Evolutionary conservation across 2,329 filamentous ascomycete genomes (phyloP).

Genomic region (Penicillium sp.): DNA sequence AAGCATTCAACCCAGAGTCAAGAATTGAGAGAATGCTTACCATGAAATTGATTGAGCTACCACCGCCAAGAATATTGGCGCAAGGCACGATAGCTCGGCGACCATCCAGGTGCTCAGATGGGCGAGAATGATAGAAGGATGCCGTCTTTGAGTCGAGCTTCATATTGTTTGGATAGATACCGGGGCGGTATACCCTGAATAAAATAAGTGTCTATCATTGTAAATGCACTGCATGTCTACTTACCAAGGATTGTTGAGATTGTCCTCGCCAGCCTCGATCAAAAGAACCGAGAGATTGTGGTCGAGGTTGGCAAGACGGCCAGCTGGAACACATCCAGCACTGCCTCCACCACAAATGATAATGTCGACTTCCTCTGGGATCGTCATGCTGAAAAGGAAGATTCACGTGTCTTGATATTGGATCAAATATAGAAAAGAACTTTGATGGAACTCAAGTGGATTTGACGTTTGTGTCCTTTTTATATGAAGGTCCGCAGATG

Average conservation of each 20-base stretch:
- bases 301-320: slow-evolving; percentile 1
- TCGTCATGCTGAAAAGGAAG: no score
- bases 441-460: no score
- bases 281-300: slow-evolving; percentile 1
- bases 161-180: slow-evolving; percentile 74
- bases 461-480: no score
- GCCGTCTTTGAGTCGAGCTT: slow-evolving; percentile 74
- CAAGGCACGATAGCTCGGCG: slow-evolving; percentile 3
- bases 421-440: no score
- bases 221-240: no score
- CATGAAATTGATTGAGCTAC: slow-evolving; percentile 7
- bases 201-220: no score
- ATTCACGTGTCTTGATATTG: no score
- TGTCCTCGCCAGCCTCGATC: slow-evolving; percentile 3
- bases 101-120: slow-evolving; percentile 48
- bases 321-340: slow-evolving; percentile 2
- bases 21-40: slow-evolving; percentile 24
- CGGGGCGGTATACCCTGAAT: slow-evolving; percentile 63
- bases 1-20: no score
- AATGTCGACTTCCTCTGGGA: no score
- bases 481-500: no score
- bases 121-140: slow-evolving; percentile 72
- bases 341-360: not conserved
- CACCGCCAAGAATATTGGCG: slow-evolving; percentile 4
- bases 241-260: not conserved